These are phyloP conservation scores for Phytophthora niederhauseri DNA, from an alignment of 352 stramenopile genomes.

Conservation along the genomic window DNA sequence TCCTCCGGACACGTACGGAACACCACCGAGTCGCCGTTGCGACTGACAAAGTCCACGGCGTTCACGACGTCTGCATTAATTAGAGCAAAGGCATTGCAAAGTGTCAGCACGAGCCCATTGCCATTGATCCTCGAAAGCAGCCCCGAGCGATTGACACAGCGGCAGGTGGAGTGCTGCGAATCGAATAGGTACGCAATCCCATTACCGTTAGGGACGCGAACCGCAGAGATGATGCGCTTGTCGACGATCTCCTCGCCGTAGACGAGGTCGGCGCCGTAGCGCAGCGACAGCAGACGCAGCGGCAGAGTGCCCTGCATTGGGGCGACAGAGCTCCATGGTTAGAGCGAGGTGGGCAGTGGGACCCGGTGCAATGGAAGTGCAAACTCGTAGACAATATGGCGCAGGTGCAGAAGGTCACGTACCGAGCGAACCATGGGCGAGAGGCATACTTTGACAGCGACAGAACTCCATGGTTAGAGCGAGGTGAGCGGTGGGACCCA, in stretches of 20 bases:
- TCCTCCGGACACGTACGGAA: conserved; percentile 91
- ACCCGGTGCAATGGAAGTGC: conserved; percentile 4
- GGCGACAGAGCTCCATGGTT: conserved; percentile 4
- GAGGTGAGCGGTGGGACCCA: background rate
- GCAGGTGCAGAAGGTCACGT: too few species aligned
- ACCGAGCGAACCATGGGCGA: too few species aligned
- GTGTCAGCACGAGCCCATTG: conserved; percentile 5
- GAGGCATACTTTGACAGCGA: too few species aligned
- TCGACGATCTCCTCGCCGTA: conserved; percentile 97
- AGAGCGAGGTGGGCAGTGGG: conserved; percentile 9
- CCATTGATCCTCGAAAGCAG: background rate
- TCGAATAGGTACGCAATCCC: conserved; percentile 14
- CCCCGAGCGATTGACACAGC: conserved; percentile 3
- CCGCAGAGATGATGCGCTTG: conserved; percentile 88
- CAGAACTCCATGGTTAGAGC: conserved; percentile 11
- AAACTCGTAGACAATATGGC: background rate
- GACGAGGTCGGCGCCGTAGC: conserved; percentile 92
- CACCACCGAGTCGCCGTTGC: conserved; percentile 83
- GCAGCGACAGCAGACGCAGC: conserved; percentile 90
- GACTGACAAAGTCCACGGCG: conserved; percentile 92
- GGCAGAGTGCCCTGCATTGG: conserved; percentile 87
- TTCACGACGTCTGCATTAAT: conserved; percentile 59
- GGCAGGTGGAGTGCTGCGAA: background rate
- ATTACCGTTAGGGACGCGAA: conserved; percentile 80
- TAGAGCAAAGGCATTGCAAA: background rate